phyloP scores from a whole-genome alignment of 129 eudicot genomes.

The Tanacetum coccineum region DNA sequence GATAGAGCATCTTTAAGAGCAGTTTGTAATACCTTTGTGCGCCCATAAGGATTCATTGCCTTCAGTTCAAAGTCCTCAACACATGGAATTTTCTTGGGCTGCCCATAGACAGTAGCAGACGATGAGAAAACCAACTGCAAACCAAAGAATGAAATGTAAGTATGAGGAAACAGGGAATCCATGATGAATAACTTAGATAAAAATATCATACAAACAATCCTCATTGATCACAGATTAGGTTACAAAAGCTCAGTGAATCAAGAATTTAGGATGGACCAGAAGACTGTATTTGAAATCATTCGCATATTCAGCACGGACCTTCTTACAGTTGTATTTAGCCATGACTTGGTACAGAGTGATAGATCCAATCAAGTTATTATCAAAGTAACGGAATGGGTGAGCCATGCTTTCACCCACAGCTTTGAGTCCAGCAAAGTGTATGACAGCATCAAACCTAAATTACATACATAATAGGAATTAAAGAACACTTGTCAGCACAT shows the following conservation, averaged over 20 bases:
- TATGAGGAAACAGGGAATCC: not conserved
- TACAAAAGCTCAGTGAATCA: not conserved
- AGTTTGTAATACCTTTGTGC: constrained; percentile 68
- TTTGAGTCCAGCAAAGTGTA: constrained; percentile 96
- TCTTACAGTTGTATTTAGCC: constrained; percentile 95
- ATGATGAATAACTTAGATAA: not conserved
- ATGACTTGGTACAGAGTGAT: constrained; percentile 74
- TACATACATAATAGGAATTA: not conserved
- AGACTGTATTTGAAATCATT: not conserved
- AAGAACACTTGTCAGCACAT: not conserved
- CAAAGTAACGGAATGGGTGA: constrained; percentile 77
- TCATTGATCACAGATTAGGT: not conserved
- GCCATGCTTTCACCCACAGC: constrained; percentile 97
- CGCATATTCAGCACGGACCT: constrained; percentile 42
- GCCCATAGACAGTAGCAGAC: constrained; percentile 98
- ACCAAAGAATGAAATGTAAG: constrained; percentile 14
- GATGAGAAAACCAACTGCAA: constrained; percentile 95
- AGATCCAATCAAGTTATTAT: constrained; percentile 88
- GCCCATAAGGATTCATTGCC: constrained; percentile 98
- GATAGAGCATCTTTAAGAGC: not conserved
- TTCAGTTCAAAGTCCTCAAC: constrained; percentile 72
- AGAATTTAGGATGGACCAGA: not conserved
- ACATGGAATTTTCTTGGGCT: constrained; percentile 88
- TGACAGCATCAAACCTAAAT: constrained; percentile 84
- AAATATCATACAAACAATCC: not conserved